Conservation (phyloP, 441 rosid genomes). For the Mallotus japonicus region DNA sequence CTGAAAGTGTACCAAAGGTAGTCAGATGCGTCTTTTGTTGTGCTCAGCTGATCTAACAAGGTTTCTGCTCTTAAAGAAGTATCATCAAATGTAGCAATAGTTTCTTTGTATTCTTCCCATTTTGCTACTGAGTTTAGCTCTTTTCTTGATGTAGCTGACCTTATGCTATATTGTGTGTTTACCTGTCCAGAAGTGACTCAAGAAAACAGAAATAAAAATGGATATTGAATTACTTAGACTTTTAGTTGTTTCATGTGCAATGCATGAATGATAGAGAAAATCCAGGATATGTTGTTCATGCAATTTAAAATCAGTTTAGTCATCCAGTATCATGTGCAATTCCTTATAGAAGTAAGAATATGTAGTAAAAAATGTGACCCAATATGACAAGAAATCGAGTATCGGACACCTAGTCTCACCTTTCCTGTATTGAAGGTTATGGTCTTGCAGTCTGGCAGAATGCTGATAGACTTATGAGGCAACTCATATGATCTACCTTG, state of each 20-base stretch:
- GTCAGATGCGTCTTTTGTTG: conserved; percentile 64
- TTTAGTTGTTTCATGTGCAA: neutral
- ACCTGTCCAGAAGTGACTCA: conserved; percentile 40
- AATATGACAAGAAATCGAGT: neutral
- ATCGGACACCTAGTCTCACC: conserved; percentile 35
- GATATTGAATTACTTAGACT: neutral
- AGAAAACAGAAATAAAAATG: neutral
- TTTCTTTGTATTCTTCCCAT: conserved; percentile 65
- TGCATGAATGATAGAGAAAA: neutral
- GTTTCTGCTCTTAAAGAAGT: conserved; percentile 44
- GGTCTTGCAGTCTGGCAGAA: conserved; percentile 67
- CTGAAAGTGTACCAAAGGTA: conserved; percentile 72
- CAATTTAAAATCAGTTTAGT: neutral
- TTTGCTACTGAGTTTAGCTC: conserved; percentile 34
- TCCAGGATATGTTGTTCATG: neutral
- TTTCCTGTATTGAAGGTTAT: conserved; percentile 60
- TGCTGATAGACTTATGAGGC: conserved; percentile 60
- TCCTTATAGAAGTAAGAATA: neutral
- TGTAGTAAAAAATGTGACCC: neutral
- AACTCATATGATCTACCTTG: conserved; percentile 41
- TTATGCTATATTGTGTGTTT: conserved; percentile 44
- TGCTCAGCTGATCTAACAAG: conserved; percentile 60
- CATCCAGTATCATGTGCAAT: neutral
- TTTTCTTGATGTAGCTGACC: conserved; percentile 38
- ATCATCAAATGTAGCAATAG: conserved; percentile 36